Conservation (phyloP, 139 green algal species). For the Coelastrella sp. region DNA sequence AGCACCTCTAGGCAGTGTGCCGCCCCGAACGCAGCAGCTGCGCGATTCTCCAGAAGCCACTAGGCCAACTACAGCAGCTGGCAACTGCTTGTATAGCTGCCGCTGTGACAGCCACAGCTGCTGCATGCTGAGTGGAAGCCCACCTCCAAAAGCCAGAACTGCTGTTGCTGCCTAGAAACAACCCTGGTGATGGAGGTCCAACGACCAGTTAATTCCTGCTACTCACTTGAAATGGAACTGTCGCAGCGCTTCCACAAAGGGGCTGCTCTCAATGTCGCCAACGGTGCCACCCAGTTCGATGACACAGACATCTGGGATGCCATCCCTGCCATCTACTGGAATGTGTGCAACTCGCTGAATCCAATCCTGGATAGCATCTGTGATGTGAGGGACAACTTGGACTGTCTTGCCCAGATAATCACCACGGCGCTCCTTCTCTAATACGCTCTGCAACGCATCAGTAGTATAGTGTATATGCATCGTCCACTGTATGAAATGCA, state of each 20-base stretch:
- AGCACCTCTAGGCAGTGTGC: no score
- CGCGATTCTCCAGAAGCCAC: not conserved
- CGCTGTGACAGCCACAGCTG: not conserved
- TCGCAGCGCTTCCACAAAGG: slow-evolving; percentile 95
- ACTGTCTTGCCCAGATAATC: slow-evolving; percentile 99
- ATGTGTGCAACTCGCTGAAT: slow-evolving; percentile 96
- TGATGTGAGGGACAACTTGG: slow-evolving; percentile 99
- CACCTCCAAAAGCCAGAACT: not conserved
- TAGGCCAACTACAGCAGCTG: not conserved
- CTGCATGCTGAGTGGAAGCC: not conserved
- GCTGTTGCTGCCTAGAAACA: slow-evolving; percentile 2
- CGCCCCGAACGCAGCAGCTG: not conserved
- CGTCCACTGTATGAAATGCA: not conserved
- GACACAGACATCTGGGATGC: slow-evolving; percentile 91
- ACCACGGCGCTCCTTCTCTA: slow-evolving; percentile 93
- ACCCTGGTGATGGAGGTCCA: slow-evolving; percentile 3
- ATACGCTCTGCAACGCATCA: slow-evolving; percentile 74
- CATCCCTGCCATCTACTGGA: slow-evolving; percentile 55
- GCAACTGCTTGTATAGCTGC: not conserved
- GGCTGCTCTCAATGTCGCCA: slow-evolving; percentile 98
- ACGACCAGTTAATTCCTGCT: not conserved
- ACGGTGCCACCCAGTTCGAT: slow-evolving; percentile 99
- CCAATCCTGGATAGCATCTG: slow-evolving; percentile 98
- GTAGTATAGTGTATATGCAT: not conserved
- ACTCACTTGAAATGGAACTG: slow-evolving; percentile 79